Conservation (phyloP, 345 rosid species). For the Cochlearia excelsa region DNA sequence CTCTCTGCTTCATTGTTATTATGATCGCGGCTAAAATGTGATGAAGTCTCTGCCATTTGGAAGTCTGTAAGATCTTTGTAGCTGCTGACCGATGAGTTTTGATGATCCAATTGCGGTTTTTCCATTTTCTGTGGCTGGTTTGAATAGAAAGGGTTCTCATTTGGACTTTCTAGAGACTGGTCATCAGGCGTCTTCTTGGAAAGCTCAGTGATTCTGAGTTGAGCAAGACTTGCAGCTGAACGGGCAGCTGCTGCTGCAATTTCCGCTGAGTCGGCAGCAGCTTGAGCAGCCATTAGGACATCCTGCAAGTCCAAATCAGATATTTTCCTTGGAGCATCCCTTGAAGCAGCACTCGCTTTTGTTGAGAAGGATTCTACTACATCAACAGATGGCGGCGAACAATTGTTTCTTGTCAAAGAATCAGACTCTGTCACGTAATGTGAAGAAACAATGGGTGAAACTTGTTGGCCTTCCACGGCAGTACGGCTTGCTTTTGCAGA, state of each 20-base stretch:
- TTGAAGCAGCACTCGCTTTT: conserved; percentile 22
- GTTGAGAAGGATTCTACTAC: conserved; percentile 10
- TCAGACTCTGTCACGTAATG: conserved; percentile 34
- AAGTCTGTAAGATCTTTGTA: conserved; percentile 32
- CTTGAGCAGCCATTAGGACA: conserved; percentile 78
- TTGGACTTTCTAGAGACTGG: conserved; percentile 34
- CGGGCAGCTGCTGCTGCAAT: conserved; percentile 92
- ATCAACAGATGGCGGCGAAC: conserved; percentile 23
- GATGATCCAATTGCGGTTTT: conserved; percentile 27
- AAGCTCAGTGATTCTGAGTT: conserved; percentile 67
- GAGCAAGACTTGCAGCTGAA: conserved; percentile 89
- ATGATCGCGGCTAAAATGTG: conserved; percentile 25
- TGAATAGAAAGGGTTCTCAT: conserved; percentile 63
- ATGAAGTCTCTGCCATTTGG: conserved; percentile 37
- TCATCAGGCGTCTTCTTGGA: conserved; percentile 51
- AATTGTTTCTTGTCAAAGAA: conserved; percentile 8
- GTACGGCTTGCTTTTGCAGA: conserved; percentile 25
- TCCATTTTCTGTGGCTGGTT: conserved; percentile 15
- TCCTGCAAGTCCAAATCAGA: conserved; percentile 67
- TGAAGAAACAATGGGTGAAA: conserved; percentile 56
- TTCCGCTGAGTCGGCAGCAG: conserved; percentile 91
- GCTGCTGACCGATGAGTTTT: conserved; percentile 53
- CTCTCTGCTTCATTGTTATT: conserved; percentile 35
- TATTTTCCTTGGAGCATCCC: conserved; percentile 41
- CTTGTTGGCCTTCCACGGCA: conserved; percentile 52